Evolutionary conservation across 805 yeast species (phyloP), one percentile per base, ranked within the genome.

Genomic region (Lachancea mirantina): DNA sequence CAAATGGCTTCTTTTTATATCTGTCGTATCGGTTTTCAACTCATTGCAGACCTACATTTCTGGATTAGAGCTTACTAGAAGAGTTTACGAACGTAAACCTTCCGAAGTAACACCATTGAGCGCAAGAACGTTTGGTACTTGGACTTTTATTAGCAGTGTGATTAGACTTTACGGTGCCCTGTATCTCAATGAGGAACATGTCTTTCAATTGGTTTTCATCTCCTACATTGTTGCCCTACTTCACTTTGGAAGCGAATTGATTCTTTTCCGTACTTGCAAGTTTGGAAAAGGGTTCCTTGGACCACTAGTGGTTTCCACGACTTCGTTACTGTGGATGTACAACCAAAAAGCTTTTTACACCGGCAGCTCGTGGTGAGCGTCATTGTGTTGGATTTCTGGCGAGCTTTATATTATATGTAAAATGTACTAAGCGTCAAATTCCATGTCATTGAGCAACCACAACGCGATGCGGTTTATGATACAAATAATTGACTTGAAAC

Each of bases 81-180:
- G 76, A 43, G 96, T 92, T 6, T 92, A 92, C 55, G 79, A 72
- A 20, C 67, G 60, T 32, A 59, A 70, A 28, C 85, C 88, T 10
- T 43, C 52, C 5, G 72, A 81, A 54, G 80, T 78, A 16, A 73
- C 76, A 1, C 57, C 63, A 9, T 66, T 92, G 44, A 76, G 92
- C 46, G 95, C 96, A n/a, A 74, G 98, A 49, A 89, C 98, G 0
- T 92, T 92, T 57, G 98, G 98, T 20, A 92, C 98, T 1, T 92
- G 98, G 98, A 92, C 98, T 0, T 65, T 88, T 23, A 70, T 88
- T 46, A 78, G 95, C 2, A 74, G 95, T 2, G 67, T 89, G 19
- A 78, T 92, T 29, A 75, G 98, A 53, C 69, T 78, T 43, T 85
- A 83, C 56, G 95, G 94, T 35, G 94, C 97, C 9, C 82, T 80